These are phyloP conservation scores for Microascus cirrosus DNA, from an alignment of 2,329 filamentous ascomycete species.

Conservation along the genomic window DNA sequence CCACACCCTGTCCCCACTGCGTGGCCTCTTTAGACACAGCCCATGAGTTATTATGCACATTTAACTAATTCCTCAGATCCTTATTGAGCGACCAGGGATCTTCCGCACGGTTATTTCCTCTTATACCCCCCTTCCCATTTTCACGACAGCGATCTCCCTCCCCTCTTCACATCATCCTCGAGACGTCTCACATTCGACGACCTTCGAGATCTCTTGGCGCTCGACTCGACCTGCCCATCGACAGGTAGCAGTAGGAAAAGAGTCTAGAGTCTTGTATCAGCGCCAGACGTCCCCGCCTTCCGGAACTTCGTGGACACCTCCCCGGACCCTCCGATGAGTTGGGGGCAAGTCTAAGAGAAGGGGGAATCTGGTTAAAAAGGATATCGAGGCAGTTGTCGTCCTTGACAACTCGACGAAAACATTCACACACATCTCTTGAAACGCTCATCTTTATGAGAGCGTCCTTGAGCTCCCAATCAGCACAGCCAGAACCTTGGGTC, in stretches of 20 bases:
- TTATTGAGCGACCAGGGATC: not conserved
- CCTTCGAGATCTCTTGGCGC: constrained; percentile 4
- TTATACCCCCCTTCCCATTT: not conserved
- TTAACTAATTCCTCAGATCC: not conserved
- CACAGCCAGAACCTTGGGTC: not conserved
- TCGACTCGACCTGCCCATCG: constrained; percentile 3
- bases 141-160: not conserved
- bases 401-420: not conserved
- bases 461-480: not conserved
- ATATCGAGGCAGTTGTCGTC: not conserved
- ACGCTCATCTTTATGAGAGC: not conserved
- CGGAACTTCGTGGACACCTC: not conserved
- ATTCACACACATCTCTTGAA: not conserved
- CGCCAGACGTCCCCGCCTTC: not conserved
- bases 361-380: constrained; percentile 1
- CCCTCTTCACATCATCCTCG: constrained; percentile 2
- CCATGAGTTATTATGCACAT: not conserved
- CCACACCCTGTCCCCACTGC: not conserved
- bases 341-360: constrained; percentile 3
- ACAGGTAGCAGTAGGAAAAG: not conserved
- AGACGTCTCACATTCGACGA: constrained; percentile 4
- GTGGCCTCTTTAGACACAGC: not conserved
- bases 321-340: not conserved
- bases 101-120: not conserved
- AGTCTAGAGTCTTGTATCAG: not conserved